Evolutionary conservation across 2,329 filamentous ascomycete genomes (phyloP).

Genomic region (Fusarium ramigenum): DNA sequence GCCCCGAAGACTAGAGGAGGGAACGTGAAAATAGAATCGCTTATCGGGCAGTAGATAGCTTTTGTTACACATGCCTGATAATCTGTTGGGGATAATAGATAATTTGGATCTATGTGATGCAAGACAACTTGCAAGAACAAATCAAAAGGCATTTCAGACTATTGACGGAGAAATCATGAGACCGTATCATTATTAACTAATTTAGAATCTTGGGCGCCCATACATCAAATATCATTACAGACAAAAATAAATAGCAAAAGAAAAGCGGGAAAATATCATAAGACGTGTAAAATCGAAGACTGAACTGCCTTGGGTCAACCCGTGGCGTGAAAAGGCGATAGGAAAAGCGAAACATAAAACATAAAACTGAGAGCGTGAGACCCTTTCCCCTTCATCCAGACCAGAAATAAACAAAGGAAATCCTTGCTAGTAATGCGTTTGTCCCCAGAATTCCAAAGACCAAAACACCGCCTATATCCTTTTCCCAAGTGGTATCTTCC

Average conservation of each 20-base stretch:
- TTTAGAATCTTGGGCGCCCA: slow-evolving; percentile 8
- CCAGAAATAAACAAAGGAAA: slow-evolving; percentile 20
- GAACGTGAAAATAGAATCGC: background rate
- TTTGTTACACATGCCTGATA: background rate
- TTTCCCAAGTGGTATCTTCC: slow-evolving; percentile 34
- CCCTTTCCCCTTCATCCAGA: background rate
- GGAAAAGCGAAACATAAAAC: slow-evolving; percentile 17
- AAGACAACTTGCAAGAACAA: background rate
- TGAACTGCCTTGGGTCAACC: slow-evolving; percentile 6
- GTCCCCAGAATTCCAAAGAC: slow-evolving; percentile 5
- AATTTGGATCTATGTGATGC: background rate
- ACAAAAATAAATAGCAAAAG: background rate
- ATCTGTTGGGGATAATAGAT: background rate
- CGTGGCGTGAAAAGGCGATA: background rate
- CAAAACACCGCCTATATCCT: slow-evolving; percentile 31
- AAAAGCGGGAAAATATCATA: background rate
- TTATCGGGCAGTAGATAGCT: background rate
- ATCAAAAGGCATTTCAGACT: background rate
- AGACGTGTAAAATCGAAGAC: slow-evolving; percentile 1
- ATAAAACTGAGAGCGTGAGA: slow-evolving; percentile 33
- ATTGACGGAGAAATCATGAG: slow-evolving; percentile 6
- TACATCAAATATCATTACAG: slow-evolving; percentile 18
- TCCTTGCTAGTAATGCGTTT: slow-evolving; percentile 19
- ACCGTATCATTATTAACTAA: slow-evolving; percentile 34
- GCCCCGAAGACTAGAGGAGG: background rate